phyloP scores from a whole-genome alignment of 2,329 filamentous ascomycete species.

The Ramichloridium luteum region DNA sequence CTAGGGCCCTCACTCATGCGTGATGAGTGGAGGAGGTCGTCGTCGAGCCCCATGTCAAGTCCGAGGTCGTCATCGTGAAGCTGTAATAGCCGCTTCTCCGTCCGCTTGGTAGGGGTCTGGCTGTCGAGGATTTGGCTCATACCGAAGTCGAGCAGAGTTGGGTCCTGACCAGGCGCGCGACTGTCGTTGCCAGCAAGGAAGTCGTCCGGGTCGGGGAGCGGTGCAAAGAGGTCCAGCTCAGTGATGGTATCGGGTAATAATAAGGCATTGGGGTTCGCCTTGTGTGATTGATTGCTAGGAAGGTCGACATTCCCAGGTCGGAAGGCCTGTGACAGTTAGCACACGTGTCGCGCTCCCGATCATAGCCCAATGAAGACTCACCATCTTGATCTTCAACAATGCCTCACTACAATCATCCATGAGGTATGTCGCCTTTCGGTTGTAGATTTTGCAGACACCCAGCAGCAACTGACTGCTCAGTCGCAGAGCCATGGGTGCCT shows the following conservation, averaged over 20 bases:
- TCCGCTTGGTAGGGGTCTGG: constrained; percentile 19
- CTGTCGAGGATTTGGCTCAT: constrained; percentile 61
- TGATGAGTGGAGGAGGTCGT: constrained; percentile 25
- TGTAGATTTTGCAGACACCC: constrained; percentile 95
- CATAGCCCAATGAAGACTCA: constrained; percentile 31
- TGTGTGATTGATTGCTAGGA: constrained; percentile 61
- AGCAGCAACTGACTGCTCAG: constrained; percentile 87
- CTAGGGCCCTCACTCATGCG: constrained; percentile 33
- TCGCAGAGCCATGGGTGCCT: constrained; percentile 88
- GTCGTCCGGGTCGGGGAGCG: constrained; percentile 71
- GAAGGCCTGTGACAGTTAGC: constrained; percentile 55
- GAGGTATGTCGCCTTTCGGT: constrained; percentile 89
- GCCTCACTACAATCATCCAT: constrained; percentile 97
- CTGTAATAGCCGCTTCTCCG: constrained; percentile 16
- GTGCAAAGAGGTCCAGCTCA: constrained; percentile 72
- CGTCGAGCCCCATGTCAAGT: constrained; percentile 51
- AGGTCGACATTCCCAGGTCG: constrained; percentile 93
- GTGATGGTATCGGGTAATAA: constrained; percentile 88
- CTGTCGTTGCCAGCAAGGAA: constrained; percentile 41
- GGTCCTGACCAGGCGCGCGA: constrained; percentile 27
- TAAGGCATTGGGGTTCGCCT: constrained; percentile 72
- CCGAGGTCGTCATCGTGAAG: constrained; percentile 49
- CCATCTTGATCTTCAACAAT: constrained; percentile 97
- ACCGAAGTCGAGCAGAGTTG: constrained; percentile 41
- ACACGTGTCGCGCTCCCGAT: background rate